Percentiles rank a stretch among this genome's conserved stretches.
These are phyloP conservation scores for Ophiosphaerella herpotricha DNA, from an alignment of 2,329 filamentous ascomycete species.

Conservation along the genomic window DNA sequence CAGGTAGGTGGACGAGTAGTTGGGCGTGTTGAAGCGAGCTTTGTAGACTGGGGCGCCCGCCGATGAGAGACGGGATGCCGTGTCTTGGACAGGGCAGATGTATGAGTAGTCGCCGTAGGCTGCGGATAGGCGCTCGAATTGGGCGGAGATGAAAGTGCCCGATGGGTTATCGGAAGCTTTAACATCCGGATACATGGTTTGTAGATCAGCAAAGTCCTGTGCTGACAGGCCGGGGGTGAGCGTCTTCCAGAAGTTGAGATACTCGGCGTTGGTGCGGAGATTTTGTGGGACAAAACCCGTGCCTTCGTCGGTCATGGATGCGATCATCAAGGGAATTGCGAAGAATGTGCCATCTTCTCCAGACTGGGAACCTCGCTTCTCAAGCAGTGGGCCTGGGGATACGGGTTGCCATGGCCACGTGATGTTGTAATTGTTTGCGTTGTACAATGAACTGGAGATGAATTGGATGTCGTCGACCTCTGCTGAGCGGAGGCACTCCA, in stretches of 20 bases:
- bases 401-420: constrained; percentile 58
- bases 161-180: constrained; percentile 30
- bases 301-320: constrained; percentile 46
- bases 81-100: constrained; percentile 44
- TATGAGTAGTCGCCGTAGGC: constrained; percentile 46
- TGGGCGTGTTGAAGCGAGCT: constrained; percentile 44
- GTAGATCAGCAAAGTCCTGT: constrained; percentile 35
- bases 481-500: constrained; percentile 48
- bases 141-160: constrained; percentile 47
- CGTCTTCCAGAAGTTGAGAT: constrained; percentile 38
- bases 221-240: constrained; percentile 35
- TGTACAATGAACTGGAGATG: constrained; percentile 47
- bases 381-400: constrained; percentile 52
- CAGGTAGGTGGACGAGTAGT: constrained; percentile 26
- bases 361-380: constrained; percentile 52
- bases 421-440: constrained; percentile 45
- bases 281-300: constrained; percentile 36
- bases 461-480: constrained; percentile 46
- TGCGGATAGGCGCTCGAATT: constrained; percentile 52
- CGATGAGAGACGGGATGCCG: constrained; percentile 26
- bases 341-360: constrained; percentile 42
- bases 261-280: constrained; percentile 44
- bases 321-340: constrained; percentile 39
- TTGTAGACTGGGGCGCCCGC: constrained; percentile 38
- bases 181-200: constrained; percentile 36